Evolutionary conservation across 208 protist genomes (phyloP).

Genomic region (Trypanosoma platydactyli): DNA sequence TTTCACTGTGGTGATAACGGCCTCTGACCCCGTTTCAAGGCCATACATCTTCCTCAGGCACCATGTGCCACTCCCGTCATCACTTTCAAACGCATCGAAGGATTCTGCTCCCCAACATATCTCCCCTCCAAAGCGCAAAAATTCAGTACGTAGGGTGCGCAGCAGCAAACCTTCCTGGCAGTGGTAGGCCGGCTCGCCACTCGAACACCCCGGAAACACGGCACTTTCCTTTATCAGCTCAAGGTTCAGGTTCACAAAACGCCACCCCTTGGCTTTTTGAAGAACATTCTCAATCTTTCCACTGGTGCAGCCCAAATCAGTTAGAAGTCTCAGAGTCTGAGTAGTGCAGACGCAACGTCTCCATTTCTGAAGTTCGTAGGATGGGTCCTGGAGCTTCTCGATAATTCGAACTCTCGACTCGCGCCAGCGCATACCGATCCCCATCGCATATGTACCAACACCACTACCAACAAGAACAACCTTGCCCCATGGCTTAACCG

Average conservation of each 20-base stretch:
- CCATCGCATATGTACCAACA: slow-evolving; percentile 74
- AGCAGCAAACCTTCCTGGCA: slow-evolving; percentile 64
- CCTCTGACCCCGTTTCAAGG: slow-evolving; percentile 52
- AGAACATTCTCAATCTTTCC: slow-evolving; percentile 45
- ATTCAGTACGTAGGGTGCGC: slow-evolving; percentile 64
- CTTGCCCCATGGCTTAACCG: slow-evolving; percentile 86
- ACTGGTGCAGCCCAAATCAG: slow-evolving; percentile 68
- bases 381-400: slow-evolving; percentile 46
- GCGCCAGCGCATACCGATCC: slow-evolving; percentile 85
- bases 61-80: slow-evolving; percentile 68
- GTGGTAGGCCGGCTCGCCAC: slow-evolving; percentile 67
- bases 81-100: slow-evolving; percentile 61
- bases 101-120: slow-evolving; percentile 65
- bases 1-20: slow-evolving; percentile 59
- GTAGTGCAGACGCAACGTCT: slow-evolving; percentile 69
- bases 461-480: slow-evolving; percentile 67
- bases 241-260: slow-evolving; percentile 50
- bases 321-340: slow-evolving; percentile 69
- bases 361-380: slow-evolving; percentile 40
- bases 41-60: slow-evolving; percentile 75
- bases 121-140: slow-evolving; percentile 69
- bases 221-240: slow-evolving; percentile 44
- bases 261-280: slow-evolving; percentile 55
- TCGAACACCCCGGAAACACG: slow-evolving; percentile 69
- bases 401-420: slow-evolving; percentile 75